These are phyloP conservation scores for Pichia phayaonensis DNA, from an alignment of 805 yeast genomes.

Conservation along the genomic window DNA sequence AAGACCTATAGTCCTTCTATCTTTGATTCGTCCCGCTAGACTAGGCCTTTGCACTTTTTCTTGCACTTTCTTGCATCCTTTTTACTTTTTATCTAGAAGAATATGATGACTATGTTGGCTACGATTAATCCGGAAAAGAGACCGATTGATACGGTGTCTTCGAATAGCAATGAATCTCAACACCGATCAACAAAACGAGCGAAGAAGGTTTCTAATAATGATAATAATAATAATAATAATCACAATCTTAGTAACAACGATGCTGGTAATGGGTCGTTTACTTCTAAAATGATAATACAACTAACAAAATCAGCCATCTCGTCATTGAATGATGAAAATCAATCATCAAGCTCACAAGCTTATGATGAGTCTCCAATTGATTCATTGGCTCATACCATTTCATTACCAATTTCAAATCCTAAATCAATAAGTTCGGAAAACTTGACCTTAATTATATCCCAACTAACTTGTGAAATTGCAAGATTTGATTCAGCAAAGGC, in stretches of 20 bases:
- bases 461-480: constrained; percentile 57
- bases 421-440: constrained; percentile 50
- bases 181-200: not conserved
- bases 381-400: constrained; percentile 51
- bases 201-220: not conserved
- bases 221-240: not conserved
- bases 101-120: constrained; percentile 7
- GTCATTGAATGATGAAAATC: constrained; percentile 49
- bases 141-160: not conserved
- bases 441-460: constrained; percentile 46
- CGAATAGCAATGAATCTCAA: not conserved
- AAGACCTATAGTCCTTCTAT: not conserved
- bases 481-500: constrained; percentile 55
- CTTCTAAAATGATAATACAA: constrained; percentile 13
- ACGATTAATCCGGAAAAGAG: constrained; percentile 1
- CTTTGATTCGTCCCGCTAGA: not conserved
- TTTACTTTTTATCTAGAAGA: not conserved
- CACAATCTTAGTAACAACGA: not conserved
- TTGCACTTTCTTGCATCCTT: too few relatives aligned
- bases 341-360: constrained; percentile 22
- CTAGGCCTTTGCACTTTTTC: not conserved
- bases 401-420: constrained; percentile 41
- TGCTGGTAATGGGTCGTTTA: not conserved
- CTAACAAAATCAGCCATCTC: constrained; percentile 63
- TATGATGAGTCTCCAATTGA: constrained; percentile 39